Conservation (phyloP, 2,329 filamentous ascomycete genomes). For the Hortaea sp. region DNA sequence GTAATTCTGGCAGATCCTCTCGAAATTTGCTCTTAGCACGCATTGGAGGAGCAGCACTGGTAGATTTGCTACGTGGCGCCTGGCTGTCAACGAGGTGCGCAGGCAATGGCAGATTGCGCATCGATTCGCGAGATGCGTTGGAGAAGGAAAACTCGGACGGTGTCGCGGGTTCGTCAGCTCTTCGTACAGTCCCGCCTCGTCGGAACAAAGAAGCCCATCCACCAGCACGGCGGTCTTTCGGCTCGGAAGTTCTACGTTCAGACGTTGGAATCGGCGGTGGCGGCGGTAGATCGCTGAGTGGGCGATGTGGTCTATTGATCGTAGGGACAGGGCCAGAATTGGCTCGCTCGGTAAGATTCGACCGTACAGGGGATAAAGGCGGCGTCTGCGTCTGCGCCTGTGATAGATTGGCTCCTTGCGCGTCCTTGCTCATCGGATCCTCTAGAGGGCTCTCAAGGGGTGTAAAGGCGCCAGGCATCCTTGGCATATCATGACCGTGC, state of each 20-base stretch:
- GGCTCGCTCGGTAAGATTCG: neutral
- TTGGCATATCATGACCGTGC: neutral
- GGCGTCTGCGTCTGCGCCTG: conserved; percentile 35
- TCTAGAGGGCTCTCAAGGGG: conserved; percentile 34
- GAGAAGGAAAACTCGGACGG: conserved; percentile 67
- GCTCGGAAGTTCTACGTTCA: conserved; percentile 28
- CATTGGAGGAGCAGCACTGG: conserved; percentile 47
- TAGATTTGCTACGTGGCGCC: conserved; percentile 36
- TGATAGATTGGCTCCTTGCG: conserved; percentile 39
- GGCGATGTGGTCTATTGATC: conserved; percentile 1
- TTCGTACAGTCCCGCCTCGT: conserved; percentile 38
- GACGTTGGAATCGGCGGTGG: conserved; percentile 24
- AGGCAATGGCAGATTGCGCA: conserved; percentile 48
- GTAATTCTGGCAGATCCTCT: conserved; percentile 81
- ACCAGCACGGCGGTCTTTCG: conserved; percentile 34
- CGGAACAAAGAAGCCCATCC: conserved; percentile 68
- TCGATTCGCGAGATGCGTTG: conserved; percentile 83
- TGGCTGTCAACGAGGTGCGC: conserved; percentile 34
- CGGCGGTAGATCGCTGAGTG: conserved; percentile 12
- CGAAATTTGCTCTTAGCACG: conserved; percentile 84
- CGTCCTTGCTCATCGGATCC: conserved; percentile 39
- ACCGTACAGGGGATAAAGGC: conserved; percentile 24
- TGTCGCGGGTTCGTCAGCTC: conserved; percentile 39
- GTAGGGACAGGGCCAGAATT: too few species aligned
- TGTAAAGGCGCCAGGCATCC: conserved; percentile 15